These are phyloP conservation scores for Pythium volutum DNA, from an alignment of 352 stramenopile genomes.

Conservation along the genomic window DNA sequence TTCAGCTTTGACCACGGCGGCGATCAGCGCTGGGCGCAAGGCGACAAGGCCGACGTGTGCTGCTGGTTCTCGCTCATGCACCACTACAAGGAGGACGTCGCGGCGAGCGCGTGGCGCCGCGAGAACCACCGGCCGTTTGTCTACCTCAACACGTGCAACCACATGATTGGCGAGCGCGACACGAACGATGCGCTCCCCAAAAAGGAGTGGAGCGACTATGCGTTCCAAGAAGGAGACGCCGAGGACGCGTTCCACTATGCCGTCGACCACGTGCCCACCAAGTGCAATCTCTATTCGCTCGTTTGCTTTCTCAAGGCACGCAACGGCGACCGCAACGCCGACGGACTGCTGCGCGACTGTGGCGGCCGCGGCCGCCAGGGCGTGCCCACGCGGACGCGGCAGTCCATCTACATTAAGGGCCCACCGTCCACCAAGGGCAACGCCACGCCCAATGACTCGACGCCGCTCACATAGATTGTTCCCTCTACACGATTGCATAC, in stretches of 20 bases:
- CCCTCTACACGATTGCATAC: neutral
- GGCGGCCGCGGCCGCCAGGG: constrained; percentile 61
- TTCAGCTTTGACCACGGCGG: constrained; percentile 75
- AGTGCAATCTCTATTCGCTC: constrained; percentile 87
- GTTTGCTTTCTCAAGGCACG: constrained; percentile 68
- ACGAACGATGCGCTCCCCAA: constrained; percentile 76
- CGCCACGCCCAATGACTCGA: neutral
- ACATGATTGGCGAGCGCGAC: constrained; percentile 86
- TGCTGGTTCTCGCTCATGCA: constrained; percentile 90
- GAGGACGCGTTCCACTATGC: constrained; percentile 77
- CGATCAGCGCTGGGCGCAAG: constrained; percentile 79
- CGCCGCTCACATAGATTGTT: constrained; percentile 15
- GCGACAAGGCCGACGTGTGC: constrained; percentile 76
- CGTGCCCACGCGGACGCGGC: constrained; percentile 48
- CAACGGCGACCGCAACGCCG: constrained; percentile 49
- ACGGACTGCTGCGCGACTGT: constrained; percentile 35
- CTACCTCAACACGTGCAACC: constrained; percentile 89
- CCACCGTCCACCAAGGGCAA: constrained; percentile 22
- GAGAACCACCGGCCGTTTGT: constrained; percentile 55
- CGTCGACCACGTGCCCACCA: constrained; percentile 80
- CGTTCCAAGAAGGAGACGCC: constrained; percentile 63
- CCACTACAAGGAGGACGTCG: constrained; percentile 69
- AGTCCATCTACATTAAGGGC: constrained; percentile 59
- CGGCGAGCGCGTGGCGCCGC: constrained; percentile 45
- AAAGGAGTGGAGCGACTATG: constrained; percentile 81